A percentile compares a stretch with the other conserved stretches of the same genome.
Conservation (phyloP, 768 basidiomycete species). For the Lactifluus subvellereus region DNA sequence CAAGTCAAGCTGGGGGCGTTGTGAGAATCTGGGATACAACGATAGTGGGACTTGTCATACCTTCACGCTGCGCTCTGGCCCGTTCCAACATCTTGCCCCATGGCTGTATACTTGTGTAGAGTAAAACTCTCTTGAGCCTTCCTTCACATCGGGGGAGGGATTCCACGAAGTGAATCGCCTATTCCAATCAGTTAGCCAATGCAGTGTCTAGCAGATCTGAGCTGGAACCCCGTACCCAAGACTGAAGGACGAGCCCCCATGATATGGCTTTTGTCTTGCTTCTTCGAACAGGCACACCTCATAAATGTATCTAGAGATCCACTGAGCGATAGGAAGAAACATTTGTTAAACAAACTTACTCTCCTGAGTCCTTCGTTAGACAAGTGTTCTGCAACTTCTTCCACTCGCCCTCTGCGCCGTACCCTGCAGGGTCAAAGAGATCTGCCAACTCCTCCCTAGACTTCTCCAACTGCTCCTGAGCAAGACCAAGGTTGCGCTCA, state of each 20-base stretch:
- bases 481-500: slow-evolving; percentile 49
- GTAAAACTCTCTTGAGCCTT: slow-evolving; percentile 72
- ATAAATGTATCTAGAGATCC: slow-evolving; percentile 72
- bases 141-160: slow-evolving; percentile 44
- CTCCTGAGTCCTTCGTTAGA: slow-evolving; percentile 77
- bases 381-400: slow-evolving; percentile 88
- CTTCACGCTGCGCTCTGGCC: slow-evolving; percentile 80
- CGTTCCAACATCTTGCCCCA: slow-evolving; percentile 95
- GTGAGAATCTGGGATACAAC: slow-evolving; percentile 6
- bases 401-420: slow-evolving; percentile 85
- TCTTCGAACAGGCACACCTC: slow-evolving; percentile 89
- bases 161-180: slow-evolving; percentile 85
- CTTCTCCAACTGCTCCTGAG: slow-evolving; percentile 47
- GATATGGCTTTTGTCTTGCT: slow-evolving; percentile 82
- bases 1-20: slow-evolving; percentile 55
- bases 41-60: slow-evolving; percentile 36
- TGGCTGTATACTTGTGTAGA: slow-evolving; percentile 72
- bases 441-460: slow-evolving; percentile 55
- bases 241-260: slow-evolving; percentile 66
- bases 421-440: slow-evolving; percentile 59
- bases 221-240: slow-evolving; percentile 61
- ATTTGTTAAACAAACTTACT: slow-evolving; percentile 51
- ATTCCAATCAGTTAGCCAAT: slow-evolving; percentile 3
- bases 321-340: background rate
- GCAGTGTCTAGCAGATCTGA: background rate